Conservation (phyloP, 352 stramenopile genomes). For the Globisporangium ultimum region DNA sequence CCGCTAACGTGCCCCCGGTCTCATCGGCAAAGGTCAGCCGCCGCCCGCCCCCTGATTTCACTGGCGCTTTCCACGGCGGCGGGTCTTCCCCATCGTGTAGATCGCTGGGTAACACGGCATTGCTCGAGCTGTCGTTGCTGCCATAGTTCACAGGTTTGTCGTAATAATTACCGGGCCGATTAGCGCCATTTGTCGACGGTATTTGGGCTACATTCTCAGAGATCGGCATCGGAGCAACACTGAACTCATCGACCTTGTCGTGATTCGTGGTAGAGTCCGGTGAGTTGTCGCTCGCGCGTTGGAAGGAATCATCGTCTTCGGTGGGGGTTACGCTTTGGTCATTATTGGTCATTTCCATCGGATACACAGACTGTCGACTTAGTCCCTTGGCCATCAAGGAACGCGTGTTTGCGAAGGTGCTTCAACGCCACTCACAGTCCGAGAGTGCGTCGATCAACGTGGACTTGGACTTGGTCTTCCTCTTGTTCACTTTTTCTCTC, state of each 20-base stretch:
- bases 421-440: slow-evolving; percentile 1
- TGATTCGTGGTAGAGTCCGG: neutral
- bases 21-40: slow-evolving; percentile 69
- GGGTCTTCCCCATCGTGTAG: slow-evolving; percentile 17
- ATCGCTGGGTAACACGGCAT: slow-evolving; percentile 5
- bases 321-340: slow-evolving; percentile 2
- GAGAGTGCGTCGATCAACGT: neutral
- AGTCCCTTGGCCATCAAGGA: slow-evolving; percentile 51
- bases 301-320: slow-evolving; percentile 7
- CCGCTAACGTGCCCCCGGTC: slow-evolving; percentile 41
- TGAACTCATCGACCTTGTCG: slow-evolving; percentile 13
- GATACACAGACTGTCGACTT: slow-evolving; percentile 64
- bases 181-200: neutral
- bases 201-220: neutral
- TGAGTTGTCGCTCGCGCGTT: neutral
- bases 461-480: neutral
- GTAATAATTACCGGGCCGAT: neutral
- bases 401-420: slow-evolving; percentile 5
- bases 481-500: neutral
- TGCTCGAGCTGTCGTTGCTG: neutral
- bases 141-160: neutral
- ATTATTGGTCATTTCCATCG: slow-evolving; percentile 38
- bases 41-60: slow-evolving; percentile 24
- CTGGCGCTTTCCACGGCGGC: slow-evolving; percentile 2
- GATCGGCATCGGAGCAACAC: neutral